phyloP scores from a whole-genome alignment of 768 basidiomycete genomes.

The Boletus reticulatus region DNA sequence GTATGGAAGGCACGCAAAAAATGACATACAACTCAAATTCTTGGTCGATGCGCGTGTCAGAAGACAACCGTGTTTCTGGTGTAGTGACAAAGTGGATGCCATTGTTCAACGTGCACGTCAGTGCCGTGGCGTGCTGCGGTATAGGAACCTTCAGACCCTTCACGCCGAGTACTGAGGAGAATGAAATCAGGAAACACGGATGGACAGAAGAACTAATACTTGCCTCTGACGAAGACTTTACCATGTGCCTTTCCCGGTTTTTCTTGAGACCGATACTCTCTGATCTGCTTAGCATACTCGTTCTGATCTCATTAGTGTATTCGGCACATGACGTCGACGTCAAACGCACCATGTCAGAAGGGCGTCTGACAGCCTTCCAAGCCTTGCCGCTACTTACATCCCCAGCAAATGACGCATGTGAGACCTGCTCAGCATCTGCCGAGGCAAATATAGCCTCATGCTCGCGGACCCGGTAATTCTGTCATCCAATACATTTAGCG shows the following conservation, averaged over 20 bases:
- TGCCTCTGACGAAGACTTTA: slow-evolving; percentile 93
- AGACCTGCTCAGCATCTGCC: slow-evolving; percentile 66
- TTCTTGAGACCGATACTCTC: slow-evolving; percentile 73
- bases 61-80: slow-evolving; percentile 63
- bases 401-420: slow-evolving; percentile 70
- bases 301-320: slow-evolving; percentile 51
- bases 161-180: slow-evolving; percentile 64
- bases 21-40: slow-evolving; percentile 83
- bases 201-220: slow-evolving; percentile 12
- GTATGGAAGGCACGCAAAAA: background rate
- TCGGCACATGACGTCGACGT: background rate
- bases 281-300: slow-evolving; percentile 90
- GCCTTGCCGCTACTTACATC: slow-evolving; percentile 80
- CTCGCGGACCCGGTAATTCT: slow-evolving; percentile 84
- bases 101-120: slow-evolving; percentile 92
- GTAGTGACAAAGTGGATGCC: slow-evolving; percentile 96
- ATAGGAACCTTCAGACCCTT: slow-evolving; percentile 74
- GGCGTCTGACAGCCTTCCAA: slow-evolving; percentile 84
- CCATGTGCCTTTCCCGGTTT: slow-evolving; percentile 80
- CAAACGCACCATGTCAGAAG: slow-evolving; percentile 86
- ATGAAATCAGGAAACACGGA: background rate
- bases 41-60: slow-evolving; percentile 70
- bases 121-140: slow-evolving; percentile 67
- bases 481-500: slow-evolving; percentile 15
- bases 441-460: slow-evolving; percentile 81